Evolutionary conservation across 176 grass and related monocot genomes (phyloP), one percentile per base, ranked within the genome.

Genomic region (Oryza officinalis): DNA sequence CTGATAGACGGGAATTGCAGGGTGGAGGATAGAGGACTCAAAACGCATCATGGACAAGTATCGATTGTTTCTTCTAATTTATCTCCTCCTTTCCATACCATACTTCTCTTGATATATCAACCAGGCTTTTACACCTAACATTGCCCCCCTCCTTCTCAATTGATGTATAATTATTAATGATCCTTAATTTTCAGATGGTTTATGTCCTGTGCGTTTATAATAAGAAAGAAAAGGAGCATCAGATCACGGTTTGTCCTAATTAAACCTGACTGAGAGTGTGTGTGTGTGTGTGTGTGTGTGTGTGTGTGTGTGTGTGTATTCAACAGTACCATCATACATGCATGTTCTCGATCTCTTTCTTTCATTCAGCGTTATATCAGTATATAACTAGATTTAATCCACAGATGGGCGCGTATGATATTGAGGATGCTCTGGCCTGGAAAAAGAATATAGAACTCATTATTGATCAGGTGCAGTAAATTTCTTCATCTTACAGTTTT

Each of bases 201-300:
- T 98, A 94, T 90, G 93, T 98, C 75, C 83, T 98, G 4, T 93
- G 92, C 13, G 82, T 98, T 83, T 95, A 98, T 63, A 98, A 93
- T 78, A 91, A 93, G 85, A 98, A 91, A 75, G 90, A 97, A 76
- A 97, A 91, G 87, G 88, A 98, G 80, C 83, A 98, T 28, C 89
- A 88, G 76, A 92, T 98, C 27, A 98, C 87, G 74, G 96, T 98
- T 86, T 49, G 90, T 80, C 78, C 71, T 69, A 67, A 77, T 10
- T 41, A 77, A 25, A 50, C 15, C 65, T 77, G 47, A 77, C 37
- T 38, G 32, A 32, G n/a, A n/a, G n/a, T n/a, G n/a, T n/a, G n/a
- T n/a, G n/a, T n/a, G n/a, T n/a, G n/a, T n/a, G n/a, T n/a, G n/a
- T n/a, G n/a, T n/a, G n/a, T n/a, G n/a, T n/a, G n/a, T n/a, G n/a